Evolutionary conservation across 805 yeast species (phyloP).

Genomic region (Pichia scutulata): DNA sequence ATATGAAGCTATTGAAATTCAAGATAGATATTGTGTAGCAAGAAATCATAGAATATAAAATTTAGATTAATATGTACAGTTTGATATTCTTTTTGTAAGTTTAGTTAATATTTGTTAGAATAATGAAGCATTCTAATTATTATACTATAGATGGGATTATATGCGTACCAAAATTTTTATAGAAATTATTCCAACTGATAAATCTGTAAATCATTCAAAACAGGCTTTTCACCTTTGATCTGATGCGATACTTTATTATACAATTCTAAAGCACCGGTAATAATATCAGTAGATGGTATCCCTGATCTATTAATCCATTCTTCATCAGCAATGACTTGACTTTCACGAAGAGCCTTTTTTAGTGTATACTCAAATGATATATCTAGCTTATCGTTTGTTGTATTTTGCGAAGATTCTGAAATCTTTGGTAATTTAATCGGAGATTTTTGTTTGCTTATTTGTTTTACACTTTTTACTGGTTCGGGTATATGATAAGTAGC

Average conservation of each 20-base stretch:
- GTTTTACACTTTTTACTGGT: neutral
- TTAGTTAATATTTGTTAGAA: neutral
- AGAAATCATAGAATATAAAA: constrained; percentile 19
- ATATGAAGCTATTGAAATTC: constrained; percentile 86
- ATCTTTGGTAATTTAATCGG: neutral
- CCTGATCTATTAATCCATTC: constrained; percentile 10
- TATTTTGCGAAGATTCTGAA: constrained; percentile 7
- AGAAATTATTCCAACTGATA: neutral
- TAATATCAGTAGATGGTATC: constrained; percentile 4
- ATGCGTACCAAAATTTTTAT: neutral
- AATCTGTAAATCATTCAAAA: neutral
- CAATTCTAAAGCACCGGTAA: neutral
- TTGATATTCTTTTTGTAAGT: neutral
- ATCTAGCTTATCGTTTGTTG: neutral
- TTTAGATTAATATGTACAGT: neutral
- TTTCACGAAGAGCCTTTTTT: neutral
- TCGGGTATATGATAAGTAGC: constrained; percentile 1
- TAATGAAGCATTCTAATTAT: neutral
- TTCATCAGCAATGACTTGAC: constrained; percentile 2
- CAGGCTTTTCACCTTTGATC: neutral
- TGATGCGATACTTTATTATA: neutral
- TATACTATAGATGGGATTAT: neutral
- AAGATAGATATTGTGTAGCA: constrained; percentile 68
- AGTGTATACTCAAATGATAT: neutral
- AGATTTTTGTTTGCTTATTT: neutral